Conservation (phyloP, 192 early-diverging fungal species). For the Mortierella alpina region DNA sequence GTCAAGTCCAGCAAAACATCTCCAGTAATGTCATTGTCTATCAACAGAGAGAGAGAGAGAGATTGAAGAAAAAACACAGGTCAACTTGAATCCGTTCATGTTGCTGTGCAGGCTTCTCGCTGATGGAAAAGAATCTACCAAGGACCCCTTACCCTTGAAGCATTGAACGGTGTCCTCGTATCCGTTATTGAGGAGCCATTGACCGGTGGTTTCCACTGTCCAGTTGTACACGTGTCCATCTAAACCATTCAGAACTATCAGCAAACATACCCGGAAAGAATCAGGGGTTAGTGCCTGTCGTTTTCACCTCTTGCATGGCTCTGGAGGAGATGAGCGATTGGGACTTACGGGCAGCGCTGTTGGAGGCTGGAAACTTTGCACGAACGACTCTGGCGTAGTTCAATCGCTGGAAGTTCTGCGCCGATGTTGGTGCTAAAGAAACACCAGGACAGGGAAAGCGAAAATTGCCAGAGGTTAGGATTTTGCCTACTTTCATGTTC, state of each 20-base stretch:
- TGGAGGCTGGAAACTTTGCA: constrained; percentile 24
- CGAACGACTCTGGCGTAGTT: constrained; percentile 26
- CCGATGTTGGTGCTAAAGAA: constrained; percentile 27
- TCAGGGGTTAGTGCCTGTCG: background rate
- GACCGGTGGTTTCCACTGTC: constrained; percentile 35
- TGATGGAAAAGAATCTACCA: background rate
- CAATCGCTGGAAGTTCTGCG: constrained; percentile 41
- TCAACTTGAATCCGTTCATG: background rate
- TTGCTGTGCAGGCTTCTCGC: background rate
- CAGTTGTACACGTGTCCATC: constrained; percentile 38
- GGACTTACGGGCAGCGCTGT: constrained; percentile 21
- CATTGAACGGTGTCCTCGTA: constrained; percentile 33
- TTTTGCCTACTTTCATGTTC: background rate
- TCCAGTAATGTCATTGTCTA: constrained; percentile 85
- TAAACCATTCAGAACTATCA: constrained; percentile 23
- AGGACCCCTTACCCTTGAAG: constrained; percentile 35
- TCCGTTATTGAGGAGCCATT: constrained; percentile 35
- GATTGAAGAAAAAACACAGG: background rate
- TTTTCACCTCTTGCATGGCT: background rate
- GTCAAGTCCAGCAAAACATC: constrained; percentile 85
- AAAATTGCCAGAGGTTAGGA: background rate
- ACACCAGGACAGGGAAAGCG: background rate
- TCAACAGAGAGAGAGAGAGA: background rate
- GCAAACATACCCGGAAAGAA: background rate
- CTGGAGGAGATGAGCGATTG: background rate